Evolutionary conservation across 768 basidiomycete genomes (phyloP).

Genomic region (Pleurotus giganteus): DNA sequence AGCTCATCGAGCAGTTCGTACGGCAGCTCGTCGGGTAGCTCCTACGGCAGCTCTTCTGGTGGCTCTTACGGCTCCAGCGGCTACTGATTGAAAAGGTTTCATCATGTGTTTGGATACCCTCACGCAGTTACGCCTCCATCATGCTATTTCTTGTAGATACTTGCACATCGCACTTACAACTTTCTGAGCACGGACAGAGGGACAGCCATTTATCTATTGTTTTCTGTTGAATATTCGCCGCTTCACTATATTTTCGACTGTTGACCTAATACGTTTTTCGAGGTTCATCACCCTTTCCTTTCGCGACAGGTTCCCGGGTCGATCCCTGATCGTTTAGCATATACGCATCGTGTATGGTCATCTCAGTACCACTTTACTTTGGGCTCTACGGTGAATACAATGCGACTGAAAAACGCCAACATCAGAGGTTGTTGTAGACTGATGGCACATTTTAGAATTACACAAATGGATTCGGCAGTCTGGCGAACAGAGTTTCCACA

Average conservation of each 20-base stretch:
- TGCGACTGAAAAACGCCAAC: conserved; percentile 19
- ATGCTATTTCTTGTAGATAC: conserved; percentile 34
- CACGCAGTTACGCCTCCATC: conserved; percentile 24
- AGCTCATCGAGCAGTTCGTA: background rate
- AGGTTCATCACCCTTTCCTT: conserved; percentile 2
- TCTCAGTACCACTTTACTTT: conserved; percentile 5
- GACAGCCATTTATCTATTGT: conserved; percentile 35
- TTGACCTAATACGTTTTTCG: conserved; percentile 37
- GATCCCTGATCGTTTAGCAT: conserved; percentile 21
- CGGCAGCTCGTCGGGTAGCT: conserved; percentile 15
- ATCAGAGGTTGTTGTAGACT: background rate
- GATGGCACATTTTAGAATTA: background rate
- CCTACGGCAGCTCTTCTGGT: conserved; percentile 21
- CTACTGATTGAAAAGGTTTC: conserved; percentile 24
- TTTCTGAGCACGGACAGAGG: conserved; percentile 14
- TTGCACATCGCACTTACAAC: conserved; percentile 22
- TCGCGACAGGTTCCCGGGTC: conserved; percentile 18
- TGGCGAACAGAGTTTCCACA: too few relatives aligned
- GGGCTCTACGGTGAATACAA: conserved; percentile 13
- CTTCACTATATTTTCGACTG: conserved; percentile 32
- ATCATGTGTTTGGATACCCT: conserved; percentile 17
- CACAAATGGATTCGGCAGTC: too few relatives aligned
- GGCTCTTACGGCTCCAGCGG: conserved; percentile 20
- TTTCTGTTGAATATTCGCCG: conserved; percentile 26
- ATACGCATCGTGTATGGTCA: conserved; percentile 5